These are phyloP conservation scores for Skeletonema tropicum DNA, from an alignment of 108 stramenopile species.

Conservation along the genomic window DNA sequence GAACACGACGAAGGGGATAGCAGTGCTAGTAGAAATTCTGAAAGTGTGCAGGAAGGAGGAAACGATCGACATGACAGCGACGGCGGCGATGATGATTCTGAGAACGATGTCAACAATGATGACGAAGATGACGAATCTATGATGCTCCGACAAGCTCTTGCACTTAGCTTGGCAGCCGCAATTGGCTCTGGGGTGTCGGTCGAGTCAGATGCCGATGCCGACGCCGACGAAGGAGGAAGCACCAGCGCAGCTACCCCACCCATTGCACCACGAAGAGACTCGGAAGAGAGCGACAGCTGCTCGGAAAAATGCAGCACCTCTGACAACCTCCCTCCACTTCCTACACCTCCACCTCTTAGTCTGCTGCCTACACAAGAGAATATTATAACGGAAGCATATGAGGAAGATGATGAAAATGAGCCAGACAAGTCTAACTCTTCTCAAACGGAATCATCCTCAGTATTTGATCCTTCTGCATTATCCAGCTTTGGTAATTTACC, in stretches of 20 bases:
- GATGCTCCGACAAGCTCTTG: conserved; percentile 43
- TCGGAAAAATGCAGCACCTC: not conserved
- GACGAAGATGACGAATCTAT: conserved; percentile 20
- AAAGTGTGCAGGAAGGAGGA: not conserved
- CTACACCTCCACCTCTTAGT: conserved; percentile 29
- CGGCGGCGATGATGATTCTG: not conserved
- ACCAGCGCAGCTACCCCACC: conserved; percentile 11
- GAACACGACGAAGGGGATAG: conserved; percentile 22
- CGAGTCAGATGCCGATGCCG: conserved; percentile 13
- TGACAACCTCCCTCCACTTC: conserved; percentile 33
- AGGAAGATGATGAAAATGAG: not conserved
- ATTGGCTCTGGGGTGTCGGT: conserved; percentile 27
- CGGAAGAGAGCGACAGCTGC: conserved; percentile 5
- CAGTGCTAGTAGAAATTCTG: conserved; percentile 15
- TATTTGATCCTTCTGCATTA: conserved; percentile 66
- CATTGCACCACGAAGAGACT: not conserved
- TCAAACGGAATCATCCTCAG: conserved; percentile 27
- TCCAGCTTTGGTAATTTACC: conserved; percentile 71
- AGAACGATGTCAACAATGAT: not conserved
- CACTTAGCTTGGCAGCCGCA: conserved; percentile 35
- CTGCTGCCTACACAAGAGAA: conserved; percentile 22
- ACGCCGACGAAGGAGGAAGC: conserved; percentile 7
- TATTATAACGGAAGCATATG: not conserved
- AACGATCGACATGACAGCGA: not conserved
- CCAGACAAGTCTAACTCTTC: conserved; percentile 14